phyloP scores from a whole-genome alignment of 1,139 yeast species.

The Lodderomyces theae region DNA sequence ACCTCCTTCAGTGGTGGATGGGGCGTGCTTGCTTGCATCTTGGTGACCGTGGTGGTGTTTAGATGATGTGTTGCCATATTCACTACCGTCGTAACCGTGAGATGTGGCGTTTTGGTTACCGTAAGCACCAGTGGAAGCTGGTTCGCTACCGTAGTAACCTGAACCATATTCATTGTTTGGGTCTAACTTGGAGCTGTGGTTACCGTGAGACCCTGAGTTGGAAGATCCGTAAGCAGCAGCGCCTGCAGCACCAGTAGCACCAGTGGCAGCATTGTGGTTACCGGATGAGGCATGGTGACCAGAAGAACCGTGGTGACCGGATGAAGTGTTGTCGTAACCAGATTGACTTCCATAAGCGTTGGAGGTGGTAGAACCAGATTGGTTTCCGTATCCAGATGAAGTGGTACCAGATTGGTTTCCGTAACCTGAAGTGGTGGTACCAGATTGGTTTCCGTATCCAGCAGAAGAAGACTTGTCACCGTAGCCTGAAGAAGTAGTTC shows the following conservation, averaged over 20 bases:
- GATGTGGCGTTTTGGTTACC: constrained; percentile 7
- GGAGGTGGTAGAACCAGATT: constrained; percentile 4
- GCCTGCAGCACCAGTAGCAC: constrained; percentile 6
- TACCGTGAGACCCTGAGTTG: constrained; percentile 2
- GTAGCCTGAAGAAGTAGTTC: constrained; percentile 5
- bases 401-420: constrained; percentile 9
- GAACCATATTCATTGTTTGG: constrained; percentile 1
- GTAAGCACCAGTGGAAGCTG: constrained; percentile 4
- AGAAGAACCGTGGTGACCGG: constrained; percentile 4
- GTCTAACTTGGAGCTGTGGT: constrained; percentile 1
- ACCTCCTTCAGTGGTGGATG: constrained; percentile 6
- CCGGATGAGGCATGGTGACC: constrained; percentile 5
- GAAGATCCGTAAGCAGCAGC: constrained; percentile 8
- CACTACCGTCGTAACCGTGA: constrained; percentile 4
- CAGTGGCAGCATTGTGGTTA: constrained; percentile 6
- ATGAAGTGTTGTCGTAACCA: constrained; percentile 7
- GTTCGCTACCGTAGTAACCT: constrained; percentile 3
- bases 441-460: constrained; percentile 7
- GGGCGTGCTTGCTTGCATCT: constrained; percentile 7
- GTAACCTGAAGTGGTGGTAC: constrained; percentile 6
- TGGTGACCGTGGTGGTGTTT: constrained; percentile 4
- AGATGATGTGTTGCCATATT: not conserved
- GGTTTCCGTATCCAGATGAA: constrained; percentile 7
- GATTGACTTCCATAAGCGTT: constrained; percentile 3
- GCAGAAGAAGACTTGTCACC: constrained; percentile 8